A percentile compares a stretch with the other conserved stretches of the same genome.
Evolutionary conservation across 495 filamentous ascomycete species (phyloP).

Genomic region (Neurospora sp.): DNA sequence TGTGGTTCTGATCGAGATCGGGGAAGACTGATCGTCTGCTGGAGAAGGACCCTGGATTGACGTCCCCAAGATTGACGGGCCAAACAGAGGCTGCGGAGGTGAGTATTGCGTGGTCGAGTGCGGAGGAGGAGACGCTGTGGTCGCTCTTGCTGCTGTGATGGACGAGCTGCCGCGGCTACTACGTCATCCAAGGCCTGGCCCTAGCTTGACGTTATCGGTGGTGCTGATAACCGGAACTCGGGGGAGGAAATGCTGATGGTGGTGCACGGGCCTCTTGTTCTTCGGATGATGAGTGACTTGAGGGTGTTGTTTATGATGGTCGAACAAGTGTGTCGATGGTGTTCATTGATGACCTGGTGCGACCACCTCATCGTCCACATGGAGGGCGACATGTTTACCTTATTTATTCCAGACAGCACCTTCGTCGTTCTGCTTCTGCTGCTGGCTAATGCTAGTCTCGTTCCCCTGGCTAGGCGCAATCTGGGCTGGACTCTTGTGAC

Average conservation of each 20-base stretch:
- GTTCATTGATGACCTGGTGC: neutral
- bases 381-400: neutral
- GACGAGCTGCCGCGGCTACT: conserved; percentile 6
- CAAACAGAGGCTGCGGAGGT: neutral
- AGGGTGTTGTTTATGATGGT: neutral
- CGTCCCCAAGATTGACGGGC: neutral
- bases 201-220: conserved; percentile 12
- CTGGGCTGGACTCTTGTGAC: neutral
- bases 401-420: neutral
- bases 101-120: neutral
- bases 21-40: neutral
- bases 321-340: neutral
- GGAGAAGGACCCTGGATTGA: neutral
- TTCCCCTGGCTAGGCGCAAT: neutral
- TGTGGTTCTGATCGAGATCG: neutral
- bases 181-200: conserved; percentile 23
- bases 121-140: neutral
- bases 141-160: neutral
- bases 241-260: neutral
- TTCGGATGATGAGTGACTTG: neutral
- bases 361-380: neutral
- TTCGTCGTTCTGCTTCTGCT: neutral
- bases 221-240: neutral
- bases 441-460: neutral
- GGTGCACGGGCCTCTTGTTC: neutral